phyloP scores from a whole-genome alignment of 805 yeast genomes.

The Clavispora fructus region DNA sequence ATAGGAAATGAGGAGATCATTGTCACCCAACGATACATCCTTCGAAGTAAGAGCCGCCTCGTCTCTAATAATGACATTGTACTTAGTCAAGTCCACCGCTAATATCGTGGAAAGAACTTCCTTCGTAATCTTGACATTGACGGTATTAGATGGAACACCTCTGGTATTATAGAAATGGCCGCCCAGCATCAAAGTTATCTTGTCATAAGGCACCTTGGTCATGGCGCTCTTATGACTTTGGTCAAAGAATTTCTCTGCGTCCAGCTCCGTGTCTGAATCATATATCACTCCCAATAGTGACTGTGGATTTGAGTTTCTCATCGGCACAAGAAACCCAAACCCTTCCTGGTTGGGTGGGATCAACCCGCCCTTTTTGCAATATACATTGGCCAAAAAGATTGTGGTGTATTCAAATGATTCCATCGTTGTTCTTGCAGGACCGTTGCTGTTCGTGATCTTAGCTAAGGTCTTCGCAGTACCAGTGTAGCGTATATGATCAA shows the following conservation, averaged over 20 bases:
- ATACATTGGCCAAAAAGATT: constrained; percentile 67
- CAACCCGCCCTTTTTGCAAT: constrained; percentile 34
- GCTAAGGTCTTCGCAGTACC: constrained; percentile 36
- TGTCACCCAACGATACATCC: constrained; percentile 11
- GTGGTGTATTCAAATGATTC: constrained; percentile 35
- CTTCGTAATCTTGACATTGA: constrained; percentile 23
- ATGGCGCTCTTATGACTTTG: constrained; percentile 11
- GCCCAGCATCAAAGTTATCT: constrained; percentile 86
- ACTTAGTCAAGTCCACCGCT: constrained; percentile 16
- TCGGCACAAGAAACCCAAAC: constrained; percentile 86
- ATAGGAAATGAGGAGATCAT: constrained; percentile 29
- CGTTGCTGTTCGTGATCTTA: constrained; percentile 6
- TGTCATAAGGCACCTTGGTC: constrained; percentile 43
- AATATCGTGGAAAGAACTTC: constrained; percentile 21
- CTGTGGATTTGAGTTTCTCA: constrained; percentile 41
- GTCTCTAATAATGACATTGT: constrained; percentile 22
- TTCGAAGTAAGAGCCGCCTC: constrained; percentile 15
- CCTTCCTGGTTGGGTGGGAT: constrained; percentile 46
- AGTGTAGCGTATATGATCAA: constrained; percentile 59
- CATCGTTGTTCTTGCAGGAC: neutral
- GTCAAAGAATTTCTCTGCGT: constrained; percentile 20
- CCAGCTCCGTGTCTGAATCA: constrained; percentile 78
- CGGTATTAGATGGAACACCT: constrained; percentile 25
- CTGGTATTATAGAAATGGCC: constrained; percentile 51
- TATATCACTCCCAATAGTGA: constrained; percentile 79